Percentiles rank a stretch among this genome's conserved stretches.
Evolutionary conservation across 805 yeast genomes (phyloP).

Genomic region (Pachysolen tannophilus): DNA sequence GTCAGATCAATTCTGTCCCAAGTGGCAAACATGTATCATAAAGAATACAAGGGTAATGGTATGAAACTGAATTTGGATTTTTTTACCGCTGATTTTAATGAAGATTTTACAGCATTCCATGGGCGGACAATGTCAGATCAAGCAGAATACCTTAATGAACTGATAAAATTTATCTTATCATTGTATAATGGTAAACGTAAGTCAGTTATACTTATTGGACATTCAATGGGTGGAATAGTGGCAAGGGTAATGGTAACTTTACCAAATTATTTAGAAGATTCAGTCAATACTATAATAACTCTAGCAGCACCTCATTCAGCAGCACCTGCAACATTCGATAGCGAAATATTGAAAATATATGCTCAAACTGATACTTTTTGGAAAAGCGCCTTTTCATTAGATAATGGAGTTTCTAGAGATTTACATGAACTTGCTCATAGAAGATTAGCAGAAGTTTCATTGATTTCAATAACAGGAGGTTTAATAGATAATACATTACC

Average conservation of each 20-base stretch:
- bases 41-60: conserved; percentile 16
- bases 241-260: conserved; percentile 77
- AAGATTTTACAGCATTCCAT: conserved; percentile 93
- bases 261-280: conserved; percentile 61
- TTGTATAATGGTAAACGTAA: conserved; percentile 51
- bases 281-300: conserved; percentile 80
- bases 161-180: conserved; percentile 64
- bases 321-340: conserved; percentile 90
- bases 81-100: conserved; percentile 90
- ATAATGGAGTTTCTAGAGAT: conserved; percentile 12
- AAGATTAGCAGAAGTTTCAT: conserved; percentile 49
- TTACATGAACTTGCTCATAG: conserved; percentile 28
- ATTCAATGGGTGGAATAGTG: conserved; percentile 97
- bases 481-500: conserved; percentile 70
- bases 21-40: conserved; percentile 47
- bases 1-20: conserved; percentile 89
- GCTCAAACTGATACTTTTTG: conserved; percentile 72
- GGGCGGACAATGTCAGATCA: conserved; percentile 91
- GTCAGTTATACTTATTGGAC: conserved; percentile 78
- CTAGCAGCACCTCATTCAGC: conserved; percentile 88
- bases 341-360: conserved; percentile 72
- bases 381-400: conserved; percentile 48
- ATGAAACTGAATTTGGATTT: conserved; percentile 52
- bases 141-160: conserved; percentile 88
- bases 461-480: conserved; percentile 90